Conservation (phyloP, 768 basidiomycete species). For the Tricholoma flavovirens region DNA sequence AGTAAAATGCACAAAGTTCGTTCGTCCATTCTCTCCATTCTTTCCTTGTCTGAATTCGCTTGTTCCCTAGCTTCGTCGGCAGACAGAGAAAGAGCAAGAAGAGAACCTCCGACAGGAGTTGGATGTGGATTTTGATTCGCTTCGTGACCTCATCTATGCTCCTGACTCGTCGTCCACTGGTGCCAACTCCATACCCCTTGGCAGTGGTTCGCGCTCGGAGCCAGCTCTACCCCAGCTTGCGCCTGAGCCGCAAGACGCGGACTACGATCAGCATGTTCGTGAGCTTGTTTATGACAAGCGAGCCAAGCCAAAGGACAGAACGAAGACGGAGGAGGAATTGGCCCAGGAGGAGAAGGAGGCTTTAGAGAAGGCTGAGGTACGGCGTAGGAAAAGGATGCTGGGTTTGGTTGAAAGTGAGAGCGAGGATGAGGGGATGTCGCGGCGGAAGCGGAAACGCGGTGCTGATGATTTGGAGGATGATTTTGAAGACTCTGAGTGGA, state of each 20-base stretch:
- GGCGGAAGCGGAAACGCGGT: slow-evolving; percentile 52
- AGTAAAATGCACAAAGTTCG: slow-evolving; percentile 91
- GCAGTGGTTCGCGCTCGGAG: slow-evolving; percentile 9
- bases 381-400: slow-evolving; percentile 75
- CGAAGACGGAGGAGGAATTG: slow-evolving; percentile 94
- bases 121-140: slow-evolving; percentile 79
- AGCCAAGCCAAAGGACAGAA: slow-evolving; percentile 90
- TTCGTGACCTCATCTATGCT: slow-evolving; percentile 69
- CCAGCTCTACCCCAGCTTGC: slow-evolving; percentile 13
- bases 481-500: slow-evolving; percentile 45
- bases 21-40: slow-evolving; percentile 7
- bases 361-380: slow-evolving; percentile 80
- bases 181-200: slow-evolving; percentile 31
- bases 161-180: slow-evolving; percentile 42
- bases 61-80: slow-evolving; percentile 62
- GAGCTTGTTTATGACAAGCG: slow-evolving; percentile 91
- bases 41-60: not conserved
- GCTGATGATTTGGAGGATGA: slow-evolving; percentile 94
- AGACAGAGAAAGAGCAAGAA: slow-evolving; percentile 81
- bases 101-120: slow-evolving; percentile 83
- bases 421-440: slow-evolving; percentile 45
- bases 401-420: slow-evolving; percentile 69
- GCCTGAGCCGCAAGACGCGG: slow-evolving; percentile 42
- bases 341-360: slow-evolving; percentile 84
- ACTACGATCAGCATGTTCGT: slow-evolving; percentile 90